Conservation (phyloP, 2,329 filamentous ascomycete genomes). For the Lomentospora prolificans region DNA sequence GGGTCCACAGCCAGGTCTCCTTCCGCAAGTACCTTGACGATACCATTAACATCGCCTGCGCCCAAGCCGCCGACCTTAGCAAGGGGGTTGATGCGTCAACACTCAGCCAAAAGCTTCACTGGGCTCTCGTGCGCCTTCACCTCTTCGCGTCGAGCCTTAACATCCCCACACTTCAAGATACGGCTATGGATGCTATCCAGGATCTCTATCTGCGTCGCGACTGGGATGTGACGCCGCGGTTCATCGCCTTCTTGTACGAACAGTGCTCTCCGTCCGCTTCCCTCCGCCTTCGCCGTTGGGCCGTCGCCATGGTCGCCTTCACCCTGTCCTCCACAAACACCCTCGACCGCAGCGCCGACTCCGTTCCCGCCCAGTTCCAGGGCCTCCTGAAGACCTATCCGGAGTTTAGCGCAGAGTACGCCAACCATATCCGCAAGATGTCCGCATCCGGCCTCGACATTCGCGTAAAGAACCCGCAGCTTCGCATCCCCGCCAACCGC, state of each 20-base stretch:
- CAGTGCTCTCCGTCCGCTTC: slow-evolving; percentile 39
- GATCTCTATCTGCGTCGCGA: slow-evolving; percentile 48
- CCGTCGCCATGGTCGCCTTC: slow-evolving; percentile 52
- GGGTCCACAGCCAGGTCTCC: slow-evolving; percentile 34
- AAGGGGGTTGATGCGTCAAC: slow-evolving; percentile 14
- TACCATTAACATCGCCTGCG: slow-evolving; percentile 20
- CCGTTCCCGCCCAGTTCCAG: slow-evolving; percentile 25
- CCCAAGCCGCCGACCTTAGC: slow-evolving; percentile 6
- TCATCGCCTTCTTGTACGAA: slow-evolving; percentile 44
- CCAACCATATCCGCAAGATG: slow-evolving; percentile 43
- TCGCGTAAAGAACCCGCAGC: slow-evolving; percentile 50
- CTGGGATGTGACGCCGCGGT: slow-evolving; percentile 44
- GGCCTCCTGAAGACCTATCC: slow-evolving; percentile 32
- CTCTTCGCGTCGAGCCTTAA: slow-evolving; percentile 45
- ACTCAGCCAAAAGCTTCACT: slow-evolving; percentile 35
- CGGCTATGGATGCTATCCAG: slow-evolving; percentile 48
- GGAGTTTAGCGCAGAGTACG: slow-evolving; percentile 40
- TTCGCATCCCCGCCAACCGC: slow-evolving; percentile 45
- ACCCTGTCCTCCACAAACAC: slow-evolving; percentile 26
- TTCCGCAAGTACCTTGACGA: slow-evolving; percentile 35
- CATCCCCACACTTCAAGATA: slow-evolving; percentile 42
- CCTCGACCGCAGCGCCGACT: slow-evolving; percentile 17
- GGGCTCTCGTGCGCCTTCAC: slow-evolving; percentile 46
- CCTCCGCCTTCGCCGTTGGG: slow-evolving; percentile 46
- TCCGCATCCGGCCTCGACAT: slow-evolving; percentile 37